Evolutionary conservation across 345 rosid species (phyloP), one percentile per base, ranked within the genome.

Genomic region (Erucastrum elatum): DNA sequence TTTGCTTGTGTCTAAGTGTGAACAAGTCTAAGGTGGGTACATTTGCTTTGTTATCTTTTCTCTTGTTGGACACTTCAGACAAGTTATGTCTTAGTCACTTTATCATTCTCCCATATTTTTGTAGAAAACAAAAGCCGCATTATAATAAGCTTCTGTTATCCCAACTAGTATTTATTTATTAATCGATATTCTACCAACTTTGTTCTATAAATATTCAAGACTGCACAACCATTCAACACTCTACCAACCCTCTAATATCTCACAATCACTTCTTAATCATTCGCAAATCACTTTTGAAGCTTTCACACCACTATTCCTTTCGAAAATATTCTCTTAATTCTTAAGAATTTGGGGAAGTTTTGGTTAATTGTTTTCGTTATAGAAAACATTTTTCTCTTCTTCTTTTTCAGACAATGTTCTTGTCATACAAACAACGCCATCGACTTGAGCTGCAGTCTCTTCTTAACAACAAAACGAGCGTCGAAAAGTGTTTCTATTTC

Each of bases 401-500:
- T 31, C 51, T 27, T 46, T 4, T 51, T 10, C 56, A 11, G 55
- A 81, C 90, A 80, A 94, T 94, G 98, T 72, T 88, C 75, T 80
- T 90, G 88, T 29, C 81, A 72, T 70, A 46, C 74, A 87, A 83
- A 62, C 86, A 86, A 77, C 86, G 87, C 90, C 86, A 77, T 71
- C 85, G 72, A 68, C 76, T 90, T 87, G 87, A 87, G 79, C 87
- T 90, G 85, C 83, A 84, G 81, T 79, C 77, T 72, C 84, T 91
- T 60, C 86, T 87, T 61, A 82, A 86, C 16, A 90, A 88, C 66
- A 90, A 89, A 83, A 81, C 88, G 5, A 80, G 76, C 5, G 90
- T 92, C 25, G 85, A 82, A 73, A 87, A 91, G 79, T 87, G 88
- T 84, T 92, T 91, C 76, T 90, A 90, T 70, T 95, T 94, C 73